Evolutionary conservation across 306 rosid genomes (phyloP).

Genomic region (Vicia villosa): DNA sequence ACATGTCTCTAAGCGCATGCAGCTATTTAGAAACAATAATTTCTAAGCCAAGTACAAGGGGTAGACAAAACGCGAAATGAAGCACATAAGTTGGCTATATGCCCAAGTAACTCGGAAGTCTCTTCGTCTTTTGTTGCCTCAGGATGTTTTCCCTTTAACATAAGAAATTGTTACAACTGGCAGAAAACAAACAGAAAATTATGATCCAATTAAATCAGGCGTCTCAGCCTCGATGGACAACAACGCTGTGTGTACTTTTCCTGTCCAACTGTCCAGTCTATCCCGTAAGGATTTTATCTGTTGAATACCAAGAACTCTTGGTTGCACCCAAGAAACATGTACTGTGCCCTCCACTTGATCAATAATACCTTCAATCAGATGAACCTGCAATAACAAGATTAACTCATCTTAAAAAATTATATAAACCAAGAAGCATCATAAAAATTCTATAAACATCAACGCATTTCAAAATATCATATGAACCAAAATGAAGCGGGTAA

Average conservation of each 20-base stretch:
- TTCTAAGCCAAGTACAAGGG: constrained; percentile 57
- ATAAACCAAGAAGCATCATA: no score
- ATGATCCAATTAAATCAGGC: constrained; percentile 91
- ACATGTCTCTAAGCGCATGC: constrained; percentile 52
- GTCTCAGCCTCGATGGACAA: constrained; percentile 96
- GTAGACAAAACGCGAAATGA: constrained; percentile 48
- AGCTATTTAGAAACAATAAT: constrained; percentile 59
- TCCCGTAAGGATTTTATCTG: constrained; percentile 89
- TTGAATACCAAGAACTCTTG: constrained; percentile 88
- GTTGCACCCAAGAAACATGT: constrained; percentile 99
- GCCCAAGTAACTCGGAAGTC: constrained; percentile 45
- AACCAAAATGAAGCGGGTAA: constrained; percentile 2
- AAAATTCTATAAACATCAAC: neutral
- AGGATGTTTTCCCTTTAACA: constrained; percentile 41
- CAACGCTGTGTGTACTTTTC: constrained; percentile 83
- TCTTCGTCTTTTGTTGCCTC: constrained; percentile 46
- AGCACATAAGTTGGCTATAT: constrained; percentile 51
- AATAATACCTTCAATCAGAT: constrained; percentile 93
- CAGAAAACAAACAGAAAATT: constrained; percentile 42
- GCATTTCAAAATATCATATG: neutral
- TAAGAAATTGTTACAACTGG: constrained; percentile 55
- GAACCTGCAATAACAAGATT: constrained; percentile 63
- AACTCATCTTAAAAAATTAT: neutral
- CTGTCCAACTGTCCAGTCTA: constrained; percentile 81
- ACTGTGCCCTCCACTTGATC: constrained; percentile 96